Base-by-base conservation (phyloP, 1,284 basidiomycete species). In the Erythrobasidium hasegawianum region DNA sequence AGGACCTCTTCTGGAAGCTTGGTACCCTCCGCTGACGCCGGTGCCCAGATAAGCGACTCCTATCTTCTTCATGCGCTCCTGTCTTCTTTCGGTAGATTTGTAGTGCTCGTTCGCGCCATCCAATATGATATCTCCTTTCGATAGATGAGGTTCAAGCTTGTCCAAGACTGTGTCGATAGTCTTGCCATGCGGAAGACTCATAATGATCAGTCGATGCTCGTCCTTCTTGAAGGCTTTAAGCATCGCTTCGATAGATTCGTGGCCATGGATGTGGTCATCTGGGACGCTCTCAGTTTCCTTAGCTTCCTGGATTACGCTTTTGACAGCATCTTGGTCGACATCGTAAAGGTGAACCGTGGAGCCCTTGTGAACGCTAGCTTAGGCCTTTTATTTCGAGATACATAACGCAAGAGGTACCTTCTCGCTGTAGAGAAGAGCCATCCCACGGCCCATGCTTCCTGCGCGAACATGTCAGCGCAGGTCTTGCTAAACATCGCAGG, bases 31-130 rank as follows among this genome's bases (percentile, higher is more conserved):
- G 57, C 94, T 97, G 68, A 99, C 96, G 84, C 95, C 95, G 71
- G 90, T 94, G 72, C 95, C 95, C 74, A 99, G 93, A 75, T 94
- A 99, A 74, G 96, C 85, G 73, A 97, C 81, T 60, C 94, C 94
- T 82, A 97, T 93, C 68, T 84, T 78, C 81, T 97, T 93, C 74
- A 97, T 87, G 77, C 94, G 90, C 79, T 91, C 81, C 77, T 87
- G 84, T 76, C 95, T 90, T 75, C 95, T 91, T 80, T 94, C 95
- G 59, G 92, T 89, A 80, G 97, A 95, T 70, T 95, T 94, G 82
- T 90, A 98, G 81, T 97, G 92, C 65, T 94, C 97, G 83, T 99
- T 99, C 38, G 96, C 95, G 76, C 96, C 96, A 79, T 98, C 95
- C 75, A 98, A 97, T 83, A 99, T 86, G 82, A 99, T 97, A 81